Evolutionary conservation across 192 early-diverging fungal species (phyloP).

Genomic region (Coemansia sp.): DNA sequence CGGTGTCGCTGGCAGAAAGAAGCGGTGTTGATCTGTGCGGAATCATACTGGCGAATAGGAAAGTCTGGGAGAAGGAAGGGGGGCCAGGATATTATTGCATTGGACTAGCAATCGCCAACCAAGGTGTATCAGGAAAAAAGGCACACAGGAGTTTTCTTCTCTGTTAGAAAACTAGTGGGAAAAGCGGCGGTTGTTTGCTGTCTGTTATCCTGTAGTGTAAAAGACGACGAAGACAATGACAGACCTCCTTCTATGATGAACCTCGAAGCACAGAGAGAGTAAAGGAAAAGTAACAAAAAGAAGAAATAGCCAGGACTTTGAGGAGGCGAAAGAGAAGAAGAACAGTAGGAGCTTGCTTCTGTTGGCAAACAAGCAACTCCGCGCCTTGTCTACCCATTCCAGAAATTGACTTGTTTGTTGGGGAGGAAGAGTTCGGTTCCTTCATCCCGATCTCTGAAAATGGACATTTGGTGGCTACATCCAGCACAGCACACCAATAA

Average conservation of each 20-base stretch:
- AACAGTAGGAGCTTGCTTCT: too few species aligned
- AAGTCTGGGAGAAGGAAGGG: background rate
- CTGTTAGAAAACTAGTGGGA: too few species aligned
- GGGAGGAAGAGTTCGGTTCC: constrained; percentile 1
- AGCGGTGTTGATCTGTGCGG: constrained; percentile 11
- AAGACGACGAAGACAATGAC: too few species aligned
- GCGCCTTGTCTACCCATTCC: background rate
- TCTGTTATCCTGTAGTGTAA: too few species aligned
- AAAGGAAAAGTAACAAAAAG: background rate
- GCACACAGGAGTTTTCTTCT: background rate
- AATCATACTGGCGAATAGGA: constrained; percentile 10
- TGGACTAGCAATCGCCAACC: background rate
- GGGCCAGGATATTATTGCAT: background rate
- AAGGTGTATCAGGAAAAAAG: background rate
- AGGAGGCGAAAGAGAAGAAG: constrained; percentile 6
- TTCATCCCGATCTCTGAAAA: too few species aligned
- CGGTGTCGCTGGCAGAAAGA: constrained; percentile 33
- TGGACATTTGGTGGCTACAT: too few species aligned
- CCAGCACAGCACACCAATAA: too few species aligned
- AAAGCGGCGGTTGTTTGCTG: too few species aligned
- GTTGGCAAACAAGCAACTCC: background rate
- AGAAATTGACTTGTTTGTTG: background rate
- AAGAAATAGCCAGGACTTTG: background rate
- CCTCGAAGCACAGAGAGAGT: background rate
- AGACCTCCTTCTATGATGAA: background rate